These are phyloP conservation scores for Fusarium concolor DNA, from an alignment of 2,329 filamentous ascomycete genomes.

Conservation along the genomic window DNA sequence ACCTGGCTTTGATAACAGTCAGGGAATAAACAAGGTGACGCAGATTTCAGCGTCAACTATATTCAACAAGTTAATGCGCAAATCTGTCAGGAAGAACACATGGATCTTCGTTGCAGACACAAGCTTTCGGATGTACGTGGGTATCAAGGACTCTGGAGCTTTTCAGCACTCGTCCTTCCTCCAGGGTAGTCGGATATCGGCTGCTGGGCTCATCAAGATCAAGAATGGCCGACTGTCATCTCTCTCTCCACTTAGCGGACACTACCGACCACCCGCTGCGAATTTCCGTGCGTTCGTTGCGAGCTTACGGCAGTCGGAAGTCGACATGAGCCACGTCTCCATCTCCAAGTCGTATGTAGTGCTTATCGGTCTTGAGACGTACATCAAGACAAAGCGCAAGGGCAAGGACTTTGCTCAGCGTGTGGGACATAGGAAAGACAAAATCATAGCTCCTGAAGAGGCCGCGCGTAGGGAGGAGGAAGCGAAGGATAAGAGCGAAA, in stretches of 20 bases:
- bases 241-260: slow-evolving; percentile 78
- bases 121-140: slow-evolving; percentile 85
- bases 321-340: slow-evolving; percentile 81
- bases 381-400: slow-evolving; percentile 74
- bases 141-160: slow-evolving; percentile 87
- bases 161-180: slow-evolving; percentile 95
- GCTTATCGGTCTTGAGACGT: slow-evolving; percentile 84
- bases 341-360: slow-evolving; percentile 87
- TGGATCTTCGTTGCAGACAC: slow-evolving; percentile 96
- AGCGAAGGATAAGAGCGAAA: slow-evolving; percentile 69
- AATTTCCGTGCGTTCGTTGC: slow-evolving; percentile 88
- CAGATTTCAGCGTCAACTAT: slow-evolving; percentile 78
- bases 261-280: slow-evolving; percentile 84
- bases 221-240: slow-evolving; percentile 81
- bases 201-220: slow-evolving; percentile 87
- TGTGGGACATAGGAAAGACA: slow-evolving; percentile 65
- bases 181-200: slow-evolving; percentile 82
- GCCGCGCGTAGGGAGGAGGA: slow-evolving; percentile 68
- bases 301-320: slow-evolving; percentile 76
- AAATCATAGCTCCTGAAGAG: slow-evolving; percentile 71
- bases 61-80: slow-evolving; percentile 81
- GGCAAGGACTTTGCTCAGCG: slow-evolving; percentile 67
- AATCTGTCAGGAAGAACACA: slow-evolving; percentile 84
- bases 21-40: slow-evolving; percentile 64
- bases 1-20: slow-evolving; percentile 70